phyloP scores from a whole-genome alignment of 139 green algal genomes.

The Axilococcus clingmanii region DNA sequence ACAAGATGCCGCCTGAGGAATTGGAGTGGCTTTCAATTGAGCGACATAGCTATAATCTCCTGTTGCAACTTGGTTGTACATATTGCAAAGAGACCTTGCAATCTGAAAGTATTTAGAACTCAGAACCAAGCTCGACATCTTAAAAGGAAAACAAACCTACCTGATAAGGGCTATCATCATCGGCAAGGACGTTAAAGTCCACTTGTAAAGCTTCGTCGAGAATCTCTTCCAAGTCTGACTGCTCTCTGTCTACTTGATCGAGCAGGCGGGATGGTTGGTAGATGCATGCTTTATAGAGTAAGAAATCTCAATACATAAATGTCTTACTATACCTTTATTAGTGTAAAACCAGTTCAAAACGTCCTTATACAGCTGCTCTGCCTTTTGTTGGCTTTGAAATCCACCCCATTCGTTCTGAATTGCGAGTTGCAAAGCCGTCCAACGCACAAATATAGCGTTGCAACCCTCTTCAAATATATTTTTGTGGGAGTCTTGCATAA shows the following conservation, averaged over 20 bases:
- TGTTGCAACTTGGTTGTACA: slow-evolving; percentile 29
- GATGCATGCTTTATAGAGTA: not conserved
- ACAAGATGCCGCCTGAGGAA: slow-evolving; percentile 3
- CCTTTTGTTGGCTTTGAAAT: slow-evolving; percentile 57
- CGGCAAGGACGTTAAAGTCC: slow-evolving; percentile 33
- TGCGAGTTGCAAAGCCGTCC: slow-evolving; percentile 81
- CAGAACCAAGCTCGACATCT: not conserved
- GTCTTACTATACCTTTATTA: slow-evolving; percentile 43
- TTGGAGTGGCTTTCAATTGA: too few relatives aligned
- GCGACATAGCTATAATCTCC: slow-evolving; percentile 26
- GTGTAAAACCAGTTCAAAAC: slow-evolving; percentile 77
- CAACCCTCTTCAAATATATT: slow-evolving; percentile 68
- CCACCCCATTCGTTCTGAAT: slow-evolving; percentile 87
- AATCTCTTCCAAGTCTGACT: slow-evolving; percentile 20
- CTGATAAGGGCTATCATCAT: slow-evolving; percentile 34
- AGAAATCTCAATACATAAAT: slow-evolving; percentile 1
- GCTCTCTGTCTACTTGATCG: slow-evolving; percentile 20
- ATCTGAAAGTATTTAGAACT: slow-evolving; percentile 3
- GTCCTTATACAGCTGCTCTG: slow-evolving; percentile 53
- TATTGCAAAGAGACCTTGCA: slow-evolving; percentile 25
- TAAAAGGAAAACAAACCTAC: not conserved
- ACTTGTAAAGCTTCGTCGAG: slow-evolving; percentile 26
- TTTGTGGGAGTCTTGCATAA: slow-evolving; percentile 9
- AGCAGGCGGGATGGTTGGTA: not conserved
- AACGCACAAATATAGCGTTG: slow-evolving; percentile 50